phyloP scores from a whole-genome alignment of 2,329 filamentous ascomycete species.

The Aulographum hederae region DNA sequence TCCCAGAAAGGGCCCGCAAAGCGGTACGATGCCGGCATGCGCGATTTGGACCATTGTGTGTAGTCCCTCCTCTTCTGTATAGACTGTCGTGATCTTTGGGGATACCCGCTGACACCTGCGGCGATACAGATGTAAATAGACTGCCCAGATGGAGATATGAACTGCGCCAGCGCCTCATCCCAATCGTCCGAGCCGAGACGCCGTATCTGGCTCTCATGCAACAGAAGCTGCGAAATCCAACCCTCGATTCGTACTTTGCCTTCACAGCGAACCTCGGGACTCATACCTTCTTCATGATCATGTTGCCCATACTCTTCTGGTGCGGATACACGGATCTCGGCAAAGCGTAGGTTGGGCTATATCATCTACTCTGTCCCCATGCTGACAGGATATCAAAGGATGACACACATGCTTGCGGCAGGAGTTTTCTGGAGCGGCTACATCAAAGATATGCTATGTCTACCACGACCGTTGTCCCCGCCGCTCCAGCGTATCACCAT shows the following conservation, averaged over 20 bases:
- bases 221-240: constrained; percentile 57
- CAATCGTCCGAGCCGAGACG: constrained; percentile 84
- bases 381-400: constrained; percentile 11
- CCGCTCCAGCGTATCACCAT: constrained; percentile 90
- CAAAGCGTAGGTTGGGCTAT: constrained; percentile 73
- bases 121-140: constrained; percentile 54
- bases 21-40: constrained; percentile 43
- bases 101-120: background rate
- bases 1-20: background rate
- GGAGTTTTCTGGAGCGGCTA: constrained; percentile 62
- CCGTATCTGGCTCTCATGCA: constrained; percentile 83
- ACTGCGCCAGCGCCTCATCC: constrained; percentile 64
- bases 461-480: constrained; percentile 80
- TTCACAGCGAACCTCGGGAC: constrained; percentile 92
- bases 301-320: constrained; percentile 91
- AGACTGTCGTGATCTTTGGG: background rate
- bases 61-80: background rate
- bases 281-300: constrained; percentile 97
- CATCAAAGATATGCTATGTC: constrained; percentile 81
- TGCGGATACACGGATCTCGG: constrained; percentile 74
- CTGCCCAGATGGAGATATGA: constrained; percentile 80
- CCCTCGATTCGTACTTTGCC: constrained; percentile 90
- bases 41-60: constrained; percentile 47
- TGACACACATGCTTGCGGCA: constrained; percentile 43
- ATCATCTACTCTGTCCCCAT: constrained; percentile 3